These are phyloP conservation scores for Teratosphaeria nubilosa DNA, from an alignment of 2,329 filamentous ascomycete genomes.

Conservation along the genomic window DNA sequence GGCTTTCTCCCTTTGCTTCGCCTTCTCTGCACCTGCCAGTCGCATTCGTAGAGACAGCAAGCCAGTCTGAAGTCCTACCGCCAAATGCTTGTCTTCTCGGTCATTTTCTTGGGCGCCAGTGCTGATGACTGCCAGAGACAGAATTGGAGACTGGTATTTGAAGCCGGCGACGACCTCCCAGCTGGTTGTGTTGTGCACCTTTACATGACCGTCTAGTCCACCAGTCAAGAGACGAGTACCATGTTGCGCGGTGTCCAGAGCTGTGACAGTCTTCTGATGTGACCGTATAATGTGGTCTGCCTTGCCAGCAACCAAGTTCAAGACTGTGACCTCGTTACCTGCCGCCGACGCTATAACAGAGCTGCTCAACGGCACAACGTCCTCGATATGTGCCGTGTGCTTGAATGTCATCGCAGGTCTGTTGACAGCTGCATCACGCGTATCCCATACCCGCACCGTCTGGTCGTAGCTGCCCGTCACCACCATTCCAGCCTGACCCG, in stretches of 20 bases:
- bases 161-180: conserved; percentile 96
- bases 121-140: conserved; percentile 71
- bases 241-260: conserved; percentile 69
- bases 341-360: conserved; percentile 78
- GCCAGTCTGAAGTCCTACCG: conserved; percentile 88
- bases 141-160: conserved; percentile 86
- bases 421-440: conserved; percentile 51
- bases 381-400: conserved; percentile 80
- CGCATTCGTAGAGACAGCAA: conserved; percentile 84
- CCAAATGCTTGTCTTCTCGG: conserved; percentile 80
- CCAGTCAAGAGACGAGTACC: conserved; percentile 75
- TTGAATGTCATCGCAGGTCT: conserved; percentile 71
- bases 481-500: conserved; percentile 60
- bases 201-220: conserved; percentile 89
- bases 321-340: conserved; percentile 76
- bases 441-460: conserved; percentile 89
- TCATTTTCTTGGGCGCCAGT: conserved; percentile 38
- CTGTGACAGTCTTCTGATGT: conserved; percentile 96
- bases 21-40: conserved; percentile 72
- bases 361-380: conserved; percentile 75
- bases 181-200: conserved; percentile 84
- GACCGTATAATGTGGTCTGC: conserved; percentile 80
- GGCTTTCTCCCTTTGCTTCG: conserved; percentile 62
- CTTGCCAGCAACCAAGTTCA: conserved; percentile 85
- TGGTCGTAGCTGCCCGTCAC: conserved; percentile 91